Conservation (phyloP, 805 yeast species). For the Cyberlindnera mrakii region DNA sequence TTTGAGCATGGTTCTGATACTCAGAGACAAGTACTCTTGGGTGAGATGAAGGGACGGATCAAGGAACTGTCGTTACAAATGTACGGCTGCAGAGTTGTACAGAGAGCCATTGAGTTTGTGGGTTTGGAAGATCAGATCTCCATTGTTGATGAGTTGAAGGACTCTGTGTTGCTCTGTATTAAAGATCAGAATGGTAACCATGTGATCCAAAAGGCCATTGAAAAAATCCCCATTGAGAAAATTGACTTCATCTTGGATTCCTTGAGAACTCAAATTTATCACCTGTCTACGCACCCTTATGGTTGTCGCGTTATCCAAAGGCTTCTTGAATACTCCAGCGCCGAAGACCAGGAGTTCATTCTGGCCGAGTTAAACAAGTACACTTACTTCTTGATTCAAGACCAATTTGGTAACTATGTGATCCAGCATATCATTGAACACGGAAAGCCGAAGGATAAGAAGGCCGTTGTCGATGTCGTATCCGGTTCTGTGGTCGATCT, state of each 20-base stretch:
- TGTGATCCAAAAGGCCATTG: slow-evolving; percentile 93
- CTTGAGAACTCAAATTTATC: slow-evolving; percentile 65
- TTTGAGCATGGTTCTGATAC: slow-evolving; percentile 74
- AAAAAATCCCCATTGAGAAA: slow-evolving; percentile 65
- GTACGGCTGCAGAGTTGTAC: slow-evolving; percentile 98
- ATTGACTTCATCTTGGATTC: slow-evolving; percentile 70
- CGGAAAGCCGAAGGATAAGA: slow-evolving; percentile 60
- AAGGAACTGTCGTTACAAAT: slow-evolving; percentile 78
- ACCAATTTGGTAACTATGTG: slow-evolving; percentile 96
- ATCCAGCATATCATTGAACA: slow-evolving; percentile 91
- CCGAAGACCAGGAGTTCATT: slow-evolving; percentile 59
- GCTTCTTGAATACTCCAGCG: slow-evolving; percentile 70
- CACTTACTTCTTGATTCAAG: slow-evolving; percentile 76
- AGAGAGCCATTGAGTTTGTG: slow-evolving; percentile 79
- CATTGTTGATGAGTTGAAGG: slow-evolving; percentile 65
- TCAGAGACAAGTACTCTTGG: slow-evolving; percentile 65
- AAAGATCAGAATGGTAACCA: slow-evolving; percentile 98
- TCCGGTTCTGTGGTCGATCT: slow-evolving; percentile 67
- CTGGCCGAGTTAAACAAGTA: slow-evolving; percentile 67
- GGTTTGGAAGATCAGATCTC: slow-evolving; percentile 55
- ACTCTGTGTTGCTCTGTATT: slow-evolving; percentile 58
- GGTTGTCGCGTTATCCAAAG: slow-evolving; percentile 98
- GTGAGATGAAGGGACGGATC: slow-evolving; percentile 68
- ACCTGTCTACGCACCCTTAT: slow-evolving; percentile 89
- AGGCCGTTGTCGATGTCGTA: slow-evolving; percentile 60